phyloP scores from a whole-genome alignment of 2,329 filamentous ascomycete species.

The Phoma sp. region DNA sequence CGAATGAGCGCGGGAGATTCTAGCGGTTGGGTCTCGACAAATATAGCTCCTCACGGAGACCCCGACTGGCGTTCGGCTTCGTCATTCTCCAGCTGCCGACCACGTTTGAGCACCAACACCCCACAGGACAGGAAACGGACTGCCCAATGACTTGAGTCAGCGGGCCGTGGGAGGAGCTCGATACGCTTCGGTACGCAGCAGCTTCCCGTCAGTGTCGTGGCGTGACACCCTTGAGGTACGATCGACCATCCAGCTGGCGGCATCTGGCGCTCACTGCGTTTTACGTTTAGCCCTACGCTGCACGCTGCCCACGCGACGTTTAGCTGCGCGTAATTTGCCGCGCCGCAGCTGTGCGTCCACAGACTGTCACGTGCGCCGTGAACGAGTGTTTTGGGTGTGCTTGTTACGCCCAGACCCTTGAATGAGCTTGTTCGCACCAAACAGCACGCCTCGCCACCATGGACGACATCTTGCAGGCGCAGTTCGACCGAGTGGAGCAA shows the following conservation, averaged over 20 bases:
- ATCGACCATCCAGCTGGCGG: constrained; percentile 33
- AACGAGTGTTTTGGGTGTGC: background rate
- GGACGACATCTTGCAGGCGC: constrained; percentile 52
- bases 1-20: constrained; percentile 10
- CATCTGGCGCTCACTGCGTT: constrained; percentile 33
- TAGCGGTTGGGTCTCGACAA: constrained; percentile 9
- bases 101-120: constrained; percentile 7
- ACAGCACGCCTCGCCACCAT: constrained; percentile 37
- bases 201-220: background rate
- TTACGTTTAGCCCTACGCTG: constrained; percentile 23
- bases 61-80: constrained; percentile 5
- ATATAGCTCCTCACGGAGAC: constrained; percentile 15
- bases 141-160: constrained; percentile 8
- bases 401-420: constrained; percentile 9
- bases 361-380: constrained; percentile 15
- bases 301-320: constrained; percentile 18
- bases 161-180: background rate
- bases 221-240: constrained; percentile 7
- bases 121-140: constrained; percentile 4
- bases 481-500: constrained; percentile 56
- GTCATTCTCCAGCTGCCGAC: constrained; percentile 1
- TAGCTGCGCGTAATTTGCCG: constrained; percentile 14
- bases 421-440: constrained; percentile 16
- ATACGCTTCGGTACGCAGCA: constrained; percentile 3
- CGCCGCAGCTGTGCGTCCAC: constrained; percentile 9